Conservation (phyloP, 306 rosid species). For the Myrica gale region DNA sequence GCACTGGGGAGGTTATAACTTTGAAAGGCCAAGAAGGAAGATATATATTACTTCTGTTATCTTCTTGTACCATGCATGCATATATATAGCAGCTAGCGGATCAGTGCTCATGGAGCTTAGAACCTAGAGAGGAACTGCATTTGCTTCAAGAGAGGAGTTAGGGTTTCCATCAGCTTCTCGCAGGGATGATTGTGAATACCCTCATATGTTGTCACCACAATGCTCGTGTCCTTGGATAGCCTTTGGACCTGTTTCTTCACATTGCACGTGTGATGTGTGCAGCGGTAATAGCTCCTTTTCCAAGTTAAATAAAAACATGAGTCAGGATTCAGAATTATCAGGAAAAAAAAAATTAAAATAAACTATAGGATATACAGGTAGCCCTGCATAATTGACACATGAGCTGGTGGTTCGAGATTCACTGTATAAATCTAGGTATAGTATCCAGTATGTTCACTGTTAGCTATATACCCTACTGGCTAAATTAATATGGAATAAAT, state of each 20-base stretch:
- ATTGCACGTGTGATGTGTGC: constrained; percentile 88
- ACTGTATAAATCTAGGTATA: too few species aligned
- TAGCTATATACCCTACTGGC: too few species aligned
- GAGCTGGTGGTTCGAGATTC: too few species aligned
- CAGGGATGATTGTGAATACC: constrained; percentile 93
- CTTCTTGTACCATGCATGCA: neutral
- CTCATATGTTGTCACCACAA: constrained; percentile 88
- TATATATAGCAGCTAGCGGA: neutral
- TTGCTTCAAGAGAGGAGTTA: constrained; percentile 85
- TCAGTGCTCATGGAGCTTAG: constrained; percentile 1
- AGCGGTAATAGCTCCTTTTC: constrained; percentile 80
- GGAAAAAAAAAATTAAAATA: too few species aligned
- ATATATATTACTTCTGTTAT: neutral
- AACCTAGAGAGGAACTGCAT: constrained; percentile 73
- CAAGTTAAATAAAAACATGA: neutral
- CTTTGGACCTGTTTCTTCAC: constrained; percentile 97
- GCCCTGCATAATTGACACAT: too few species aligned
- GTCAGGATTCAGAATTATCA: too few species aligned
- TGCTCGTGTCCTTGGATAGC: constrained; percentile 76
- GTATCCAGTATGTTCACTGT: too few species aligned
- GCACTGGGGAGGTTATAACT: neutral
- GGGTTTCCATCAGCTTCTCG: constrained; percentile 88
- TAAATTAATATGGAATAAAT: too few species aligned
- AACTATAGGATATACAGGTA: too few species aligned
- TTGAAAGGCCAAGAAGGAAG: neutral